Conservation (phyloP, 2,329 filamentous ascomycete genomes). For the Nothopassalora personata region DNA sequence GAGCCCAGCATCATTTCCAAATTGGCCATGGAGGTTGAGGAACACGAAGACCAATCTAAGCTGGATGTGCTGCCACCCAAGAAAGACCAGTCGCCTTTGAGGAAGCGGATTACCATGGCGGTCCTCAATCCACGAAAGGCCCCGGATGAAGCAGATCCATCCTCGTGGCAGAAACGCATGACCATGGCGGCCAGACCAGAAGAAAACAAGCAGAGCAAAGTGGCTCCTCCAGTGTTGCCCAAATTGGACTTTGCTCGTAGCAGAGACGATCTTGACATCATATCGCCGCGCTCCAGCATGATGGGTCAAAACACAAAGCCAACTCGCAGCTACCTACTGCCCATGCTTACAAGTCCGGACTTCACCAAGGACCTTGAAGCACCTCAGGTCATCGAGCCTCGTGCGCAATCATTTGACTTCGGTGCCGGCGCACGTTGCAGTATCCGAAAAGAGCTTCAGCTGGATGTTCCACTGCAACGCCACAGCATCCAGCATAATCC, state of each 20-base stretch:
- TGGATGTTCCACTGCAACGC: constrained; percentile 6
- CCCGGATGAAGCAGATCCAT: neutral
- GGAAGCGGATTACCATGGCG: constrained; percentile 1
- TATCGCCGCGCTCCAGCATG: neutral
- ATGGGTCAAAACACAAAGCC: neutral
- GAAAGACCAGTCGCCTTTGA: neutral
- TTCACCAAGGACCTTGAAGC: neutral
- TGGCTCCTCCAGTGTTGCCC: neutral
- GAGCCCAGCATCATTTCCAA: constrained; percentile 33
- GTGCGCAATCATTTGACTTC: constrained; percentile 1
- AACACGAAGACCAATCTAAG: neutral
- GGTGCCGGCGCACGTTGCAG: neutral
- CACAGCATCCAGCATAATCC: constrained; percentile 1
- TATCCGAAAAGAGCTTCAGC: neutral
- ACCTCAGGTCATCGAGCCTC: neutral
- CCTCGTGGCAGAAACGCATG: neutral
- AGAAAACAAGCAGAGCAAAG: neutral
- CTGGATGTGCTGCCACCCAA: neutral
- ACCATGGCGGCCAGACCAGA: neutral
- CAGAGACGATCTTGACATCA: neutral
- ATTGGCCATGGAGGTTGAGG: constrained; percentile 3
- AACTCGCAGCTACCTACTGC: neutral
- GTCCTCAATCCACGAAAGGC: neutral
- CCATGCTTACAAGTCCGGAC: neutral
- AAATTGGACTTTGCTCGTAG: neutral